These are phyloP conservation scores for Geotrichum ghanense DNA, from an alignment of 805 yeast genomes.

Conservation along the genomic window DNA sequence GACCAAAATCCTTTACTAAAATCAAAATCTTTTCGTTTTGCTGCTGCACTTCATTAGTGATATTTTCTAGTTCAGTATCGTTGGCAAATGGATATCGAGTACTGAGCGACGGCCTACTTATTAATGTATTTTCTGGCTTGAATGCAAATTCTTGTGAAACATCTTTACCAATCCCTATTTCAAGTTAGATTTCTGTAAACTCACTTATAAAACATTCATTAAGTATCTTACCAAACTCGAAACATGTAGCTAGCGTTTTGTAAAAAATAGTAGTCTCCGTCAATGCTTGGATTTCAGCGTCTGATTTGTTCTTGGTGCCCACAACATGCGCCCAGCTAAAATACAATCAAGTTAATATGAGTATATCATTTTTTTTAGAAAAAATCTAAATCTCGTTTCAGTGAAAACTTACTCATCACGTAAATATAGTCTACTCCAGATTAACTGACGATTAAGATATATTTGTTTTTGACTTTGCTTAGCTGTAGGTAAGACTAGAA, in stretches of 20 bases:
- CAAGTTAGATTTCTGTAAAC: constrained; percentile 7
- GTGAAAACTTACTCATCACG: constrained; percentile 28
- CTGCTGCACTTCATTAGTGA: constrained; percentile 5
- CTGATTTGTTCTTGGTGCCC: constrained; percentile 29
- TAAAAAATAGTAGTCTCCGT: constrained; percentile 34
- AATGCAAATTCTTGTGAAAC: constrained; percentile 2
- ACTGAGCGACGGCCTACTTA: too few relatives aligned
- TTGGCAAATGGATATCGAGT: constrained; percentile 10
- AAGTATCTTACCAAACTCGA: too few relatives aligned
- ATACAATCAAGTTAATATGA: not conserved
- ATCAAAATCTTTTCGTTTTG: constrained; percentile 2
- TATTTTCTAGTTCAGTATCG: constrained; percentile 3
- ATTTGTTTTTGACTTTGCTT: constrained; percentile 23
- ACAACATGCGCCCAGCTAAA: constrained; percentile 33
- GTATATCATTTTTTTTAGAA: not conserved
- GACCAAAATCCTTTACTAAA: constrained; percentile 4
- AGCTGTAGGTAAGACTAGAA: constrained; percentile 30
- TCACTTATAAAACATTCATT: too few relatives aligned
- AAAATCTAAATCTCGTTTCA: constrained; percentile 17
- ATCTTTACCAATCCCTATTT: constrained; percentile 1
- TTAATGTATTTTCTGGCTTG: not conserved
- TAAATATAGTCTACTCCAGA: constrained; percentile 52
- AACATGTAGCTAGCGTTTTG: constrained; percentile 28
- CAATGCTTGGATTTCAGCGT: constrained; percentile 30
- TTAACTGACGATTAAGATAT: constrained; percentile 25